Conservation (phyloP, 257 asterid species). For the Solanum appendiculatum region DNA sequence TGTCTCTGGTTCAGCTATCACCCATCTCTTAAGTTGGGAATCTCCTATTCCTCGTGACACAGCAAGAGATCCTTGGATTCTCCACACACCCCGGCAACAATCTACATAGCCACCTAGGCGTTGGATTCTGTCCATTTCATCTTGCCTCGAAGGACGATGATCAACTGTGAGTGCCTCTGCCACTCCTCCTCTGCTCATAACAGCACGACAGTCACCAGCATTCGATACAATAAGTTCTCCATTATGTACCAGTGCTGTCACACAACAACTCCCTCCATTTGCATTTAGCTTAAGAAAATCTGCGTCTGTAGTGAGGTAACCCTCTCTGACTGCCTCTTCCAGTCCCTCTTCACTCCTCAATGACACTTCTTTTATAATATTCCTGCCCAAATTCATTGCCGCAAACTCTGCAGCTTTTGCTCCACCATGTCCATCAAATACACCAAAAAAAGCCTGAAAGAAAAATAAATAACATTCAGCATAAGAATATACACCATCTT, state of each 20-base stretch:
- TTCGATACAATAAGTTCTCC: slow-evolving; percentile 70
- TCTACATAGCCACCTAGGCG: slow-evolving; percentile 74
- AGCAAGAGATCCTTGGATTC: slow-evolving; percentile 81
- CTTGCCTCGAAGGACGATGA: slow-evolving; percentile 58
- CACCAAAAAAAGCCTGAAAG: slow-evolving; percentile 69
- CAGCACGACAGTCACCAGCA: slow-evolving; percentile 80
- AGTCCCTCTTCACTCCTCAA: slow-evolving; percentile 26
- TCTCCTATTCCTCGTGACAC: slow-evolving; percentile 81
- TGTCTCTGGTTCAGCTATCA: slow-evolving; percentile 63
- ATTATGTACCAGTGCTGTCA: slow-evolving; percentile 49
- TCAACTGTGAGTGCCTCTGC: slow-evolving; percentile 69
- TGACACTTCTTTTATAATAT: slow-evolving; percentile 30
- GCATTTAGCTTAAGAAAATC: slow-evolving; percentile 45
- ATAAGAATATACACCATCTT: background rate
- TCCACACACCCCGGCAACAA: slow-evolving; percentile 71
- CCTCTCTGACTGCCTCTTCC: slow-evolving; percentile 48
- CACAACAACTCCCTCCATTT: slow-evolving; percentile 67
- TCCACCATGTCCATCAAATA: slow-evolving; percentile 87
- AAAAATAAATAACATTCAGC: background rate
- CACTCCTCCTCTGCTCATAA: slow-evolving; percentile 66
- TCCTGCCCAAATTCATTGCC: slow-evolving; percentile 37
- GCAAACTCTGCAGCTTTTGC: slow-evolving; percentile 61
- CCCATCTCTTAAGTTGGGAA: slow-evolving; percentile 65
- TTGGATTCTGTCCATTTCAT: slow-evolving; percentile 60
- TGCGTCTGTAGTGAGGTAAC: slow-evolving; percentile 56